These are phyloP conservation scores for Globisporangium uncinulatum DNA, from an alignment of 352 stramenopile species.

Conservation along the genomic window DNA sequence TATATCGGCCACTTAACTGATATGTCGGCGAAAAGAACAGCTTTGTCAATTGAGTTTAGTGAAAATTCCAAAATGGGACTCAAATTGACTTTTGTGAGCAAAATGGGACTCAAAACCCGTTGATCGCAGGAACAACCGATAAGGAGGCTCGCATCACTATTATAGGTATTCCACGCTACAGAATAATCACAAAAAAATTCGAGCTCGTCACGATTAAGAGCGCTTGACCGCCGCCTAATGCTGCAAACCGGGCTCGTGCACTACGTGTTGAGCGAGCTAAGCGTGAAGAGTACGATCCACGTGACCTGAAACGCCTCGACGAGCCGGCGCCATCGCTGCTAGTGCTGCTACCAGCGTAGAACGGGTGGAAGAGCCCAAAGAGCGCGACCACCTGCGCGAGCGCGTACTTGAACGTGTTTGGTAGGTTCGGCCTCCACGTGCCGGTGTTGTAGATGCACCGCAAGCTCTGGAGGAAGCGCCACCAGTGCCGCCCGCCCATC, in stretches of 20 bases:
- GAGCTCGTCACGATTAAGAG: too few species aligned
- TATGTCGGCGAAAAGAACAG: too few species aligned
- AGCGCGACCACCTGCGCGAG: constrained; percentile 80
- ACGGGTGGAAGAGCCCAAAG: constrained; percentile 83
- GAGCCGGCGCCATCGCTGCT: constrained; percentile 14
- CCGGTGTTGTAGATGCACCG: constrained; percentile 93
- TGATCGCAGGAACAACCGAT: too few species aligned
- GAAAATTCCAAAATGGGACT: too few species aligned
- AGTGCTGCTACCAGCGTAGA: constrained; percentile 24
- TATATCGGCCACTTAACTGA: too few species aligned
- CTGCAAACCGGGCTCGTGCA: not conserved
- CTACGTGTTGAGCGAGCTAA: constrained; percentile 79
- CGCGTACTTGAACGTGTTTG: constrained; percentile 95
- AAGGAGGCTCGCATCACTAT: not conserved
- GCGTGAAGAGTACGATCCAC: constrained; percentile 76
- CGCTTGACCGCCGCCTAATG: too few species aligned
- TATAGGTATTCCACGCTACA: not conserved
- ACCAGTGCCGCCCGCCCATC: constrained; percentile 44
- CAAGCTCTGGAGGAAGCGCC: constrained; percentile 96
- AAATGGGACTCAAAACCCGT: not conserved
- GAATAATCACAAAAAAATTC: too few species aligned
- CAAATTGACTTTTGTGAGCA: too few species aligned
- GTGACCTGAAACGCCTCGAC: constrained; percentile 44
- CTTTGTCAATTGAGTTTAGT: too few species aligned
- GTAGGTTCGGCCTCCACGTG: constrained; percentile 93